Evolutionary conservation across 176 grass and related monocot species (phyloP).

Genomic region (Otatea glauca): DNA sequence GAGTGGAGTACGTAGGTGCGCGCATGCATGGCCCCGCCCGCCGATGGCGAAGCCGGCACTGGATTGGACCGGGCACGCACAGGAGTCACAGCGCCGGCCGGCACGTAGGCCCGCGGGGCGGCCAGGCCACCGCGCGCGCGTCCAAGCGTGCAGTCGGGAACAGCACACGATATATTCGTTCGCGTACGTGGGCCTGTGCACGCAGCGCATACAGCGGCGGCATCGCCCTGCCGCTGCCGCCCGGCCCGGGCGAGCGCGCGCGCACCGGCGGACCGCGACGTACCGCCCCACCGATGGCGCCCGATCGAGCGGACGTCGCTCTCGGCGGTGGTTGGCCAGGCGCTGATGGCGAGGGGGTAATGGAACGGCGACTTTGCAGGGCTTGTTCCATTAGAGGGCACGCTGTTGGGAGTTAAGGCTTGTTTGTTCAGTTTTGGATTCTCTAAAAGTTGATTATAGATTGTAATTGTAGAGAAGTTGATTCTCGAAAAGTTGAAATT

Average conservation of each 20-base stretch:
- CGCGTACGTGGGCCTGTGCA: neutral
- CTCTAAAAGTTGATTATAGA: too few relatives aligned
- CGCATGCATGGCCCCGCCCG: neutral
- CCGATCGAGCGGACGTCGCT: constrained; percentile 21
- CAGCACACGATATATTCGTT: neutral
- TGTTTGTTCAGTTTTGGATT: too few relatives aligned
- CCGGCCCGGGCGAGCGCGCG: neutral
- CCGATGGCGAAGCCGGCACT: neutral
- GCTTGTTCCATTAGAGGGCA: too few relatives aligned
- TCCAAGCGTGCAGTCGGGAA: neutral
- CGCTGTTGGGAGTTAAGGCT: neutral
- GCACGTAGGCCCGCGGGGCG: neutral
- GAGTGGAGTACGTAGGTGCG: too few relatives aligned
- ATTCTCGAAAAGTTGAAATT: too few relatives aligned
- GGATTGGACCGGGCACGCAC: neutral
- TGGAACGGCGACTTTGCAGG: neutral
- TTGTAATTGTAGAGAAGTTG: too few relatives aligned
- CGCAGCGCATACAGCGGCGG: neutral
- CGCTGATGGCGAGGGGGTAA: neutral
- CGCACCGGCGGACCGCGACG: constrained; percentile 8
- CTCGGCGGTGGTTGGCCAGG: constrained; percentile 12
- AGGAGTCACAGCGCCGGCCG: neutral
- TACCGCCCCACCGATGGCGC: neutral
- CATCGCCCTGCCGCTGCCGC: neutral
- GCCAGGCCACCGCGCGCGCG: neutral